Base-by-base conservation (phyloP, 306 rosid species). In the Malus orientalis region DNA sequence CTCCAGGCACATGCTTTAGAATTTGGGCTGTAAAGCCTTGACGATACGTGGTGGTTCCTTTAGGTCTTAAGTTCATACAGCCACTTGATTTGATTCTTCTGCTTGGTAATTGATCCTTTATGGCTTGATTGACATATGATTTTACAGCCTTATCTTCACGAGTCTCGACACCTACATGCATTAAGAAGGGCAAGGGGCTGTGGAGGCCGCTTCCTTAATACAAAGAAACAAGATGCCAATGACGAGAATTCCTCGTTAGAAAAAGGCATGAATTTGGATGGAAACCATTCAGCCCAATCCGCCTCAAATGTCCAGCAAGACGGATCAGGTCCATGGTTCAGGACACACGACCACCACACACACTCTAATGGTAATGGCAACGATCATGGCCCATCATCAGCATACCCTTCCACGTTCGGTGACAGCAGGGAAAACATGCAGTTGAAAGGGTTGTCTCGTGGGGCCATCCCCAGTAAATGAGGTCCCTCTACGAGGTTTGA, bases 121-220 rank as follows among this genome's bases (percentile, higher is more conserved):
- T 22, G 38, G 27, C 23, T 32, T 55, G 78, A 49, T 66, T 54
- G 23, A 11, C 5, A 58, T 54, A 12, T 13, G 67, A 73, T 76
- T 69, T 70, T 74, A 63, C 90, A 93, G 98, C 98, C 98, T 62
- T 93, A 93, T 82, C 98, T 93, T 58, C 98, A 93, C 1, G 96
- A 93, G 75, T 93, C 96, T 23, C 88, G 98, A 25, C 98, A 93
- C 84, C 87, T 49, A 32, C 98, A 93, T 73, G 98, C 98, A 59
- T 80, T 93, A 88, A 91, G 91, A 80, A 89, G 98, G 80, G 96
- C 93, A 70, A 90, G 98, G 71, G 98, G 98, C 4, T 87, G 85
- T 19, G 96, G 98, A 15, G 98, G 96, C 11, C 96, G 98, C 78
- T 93, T 93, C 83, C 89, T 91, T 19, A 93, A 93, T 74, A 88